Evolutionary conservation across 2,329 filamentous ascomycete genomes (phyloP).

Genomic region (Diaporthe amygdali): DNA sequence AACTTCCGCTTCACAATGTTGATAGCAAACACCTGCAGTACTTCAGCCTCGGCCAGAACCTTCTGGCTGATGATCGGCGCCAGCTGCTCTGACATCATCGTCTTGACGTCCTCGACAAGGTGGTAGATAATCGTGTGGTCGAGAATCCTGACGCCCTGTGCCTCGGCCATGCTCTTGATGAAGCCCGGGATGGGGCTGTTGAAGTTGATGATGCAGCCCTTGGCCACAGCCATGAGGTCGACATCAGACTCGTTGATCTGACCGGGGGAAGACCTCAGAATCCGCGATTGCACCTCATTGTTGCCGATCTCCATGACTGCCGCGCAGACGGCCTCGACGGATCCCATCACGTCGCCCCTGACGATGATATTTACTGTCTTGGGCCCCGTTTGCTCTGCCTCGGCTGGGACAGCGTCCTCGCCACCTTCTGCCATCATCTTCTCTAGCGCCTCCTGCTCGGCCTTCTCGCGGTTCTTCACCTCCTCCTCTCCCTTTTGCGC

Average conservation of each 20-base stretch:
- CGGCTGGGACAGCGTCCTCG: constrained; percentile 41
- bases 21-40: constrained; percentile 84
- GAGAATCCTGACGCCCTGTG: constrained; percentile 75
- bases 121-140: constrained; percentile 89
- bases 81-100: constrained; percentile 71
- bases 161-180: constrained; percentile 73
- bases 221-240: constrained; percentile 80
- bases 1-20: constrained; percentile 74
- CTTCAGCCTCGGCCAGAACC: constrained; percentile 87
- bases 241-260: constrained; percentile 85
- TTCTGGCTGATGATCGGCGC: constrained; percentile 68
- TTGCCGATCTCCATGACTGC: constrained; percentile 81
- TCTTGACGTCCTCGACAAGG: constrained; percentile 74
- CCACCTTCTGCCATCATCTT: constrained; percentile 40
- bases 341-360: constrained; percentile 92
- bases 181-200: constrained; percentile 73
- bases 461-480: constrained; percentile 63
- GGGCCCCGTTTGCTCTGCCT: constrained; percentile 44
- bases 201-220: constrained; percentile 83
- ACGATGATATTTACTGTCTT: constrained; percentile 79
- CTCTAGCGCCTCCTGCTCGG: constrained; percentile 46
- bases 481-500: constrained; percentile 80
- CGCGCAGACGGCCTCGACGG: constrained; percentile 86
- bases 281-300: constrained; percentile 77
- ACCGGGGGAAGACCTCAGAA: constrained; percentile 81